Base-by-base conservation (phyloP, 768 basidiomycete genomes). In the Hirschioporus abietinus region DNA sequence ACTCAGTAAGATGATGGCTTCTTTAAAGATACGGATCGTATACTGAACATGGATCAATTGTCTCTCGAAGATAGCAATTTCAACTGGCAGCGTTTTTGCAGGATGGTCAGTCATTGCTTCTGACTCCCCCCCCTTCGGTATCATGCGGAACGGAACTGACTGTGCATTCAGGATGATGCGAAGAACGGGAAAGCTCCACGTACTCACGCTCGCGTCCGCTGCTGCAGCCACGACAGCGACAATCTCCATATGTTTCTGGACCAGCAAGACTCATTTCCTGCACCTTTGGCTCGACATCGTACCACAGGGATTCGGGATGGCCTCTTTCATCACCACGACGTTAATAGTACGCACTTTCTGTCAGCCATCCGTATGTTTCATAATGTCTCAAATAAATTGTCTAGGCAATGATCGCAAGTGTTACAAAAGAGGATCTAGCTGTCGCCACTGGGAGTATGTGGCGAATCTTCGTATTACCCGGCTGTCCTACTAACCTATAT, bases 381-480 rank as follows among this genome's bases (percentile, higher is more conserved):
- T 24, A 23, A 60, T 60, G 30, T 35, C 35, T 62, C 42, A 68
- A 64, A 63, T 62, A 30, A 61, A 35, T 36, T 66, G 62, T 58
- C 65, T 72, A 94, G 92, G 95, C 94, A 17, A 88, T 97, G 84
- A 95, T 96, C 66, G 86, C 94, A 26, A 83, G 86, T 60, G 91
- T 96, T 57, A 81, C 85, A 68, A 87, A 88, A 72, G 85, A 90
- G 74, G 92, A 95, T 70, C 86, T 93, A 83, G 88, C 94, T 12
- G 88, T 96, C 58, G 93, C 93, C 64, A 96, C 91, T 35, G 94
- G 94, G 75, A 91, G 94, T 95, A 78, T 80, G 91, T 81, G 70
- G 30, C 65, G 65, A n/a, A 63, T 68, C 68, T 63, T 42, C 63
- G 68, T 69, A 67, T n/a, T 65, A 52, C 68, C 8, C 26, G 24